Evolutionary conservation across 139 green algal species (phyloP).

Genomic region (Medakamo hakoo): DNA sequence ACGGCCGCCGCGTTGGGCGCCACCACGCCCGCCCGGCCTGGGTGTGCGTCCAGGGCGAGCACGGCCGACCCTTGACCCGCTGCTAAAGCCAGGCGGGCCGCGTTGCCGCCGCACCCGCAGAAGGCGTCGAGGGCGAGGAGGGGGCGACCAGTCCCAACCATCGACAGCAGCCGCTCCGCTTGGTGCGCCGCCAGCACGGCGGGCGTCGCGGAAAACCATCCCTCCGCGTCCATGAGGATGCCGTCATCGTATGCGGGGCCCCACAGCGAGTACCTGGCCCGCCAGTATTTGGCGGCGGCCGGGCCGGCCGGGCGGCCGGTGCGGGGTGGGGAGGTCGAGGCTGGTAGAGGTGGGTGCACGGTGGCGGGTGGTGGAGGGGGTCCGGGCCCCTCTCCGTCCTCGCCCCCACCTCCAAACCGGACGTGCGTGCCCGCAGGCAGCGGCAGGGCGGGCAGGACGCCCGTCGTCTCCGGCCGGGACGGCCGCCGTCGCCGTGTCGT

Average conservation of each 20-base stretch:
- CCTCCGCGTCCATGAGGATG: constrained; percentile 16
- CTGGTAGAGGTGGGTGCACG: too few species aligned
- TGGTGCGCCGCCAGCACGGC: constrained; percentile 1
- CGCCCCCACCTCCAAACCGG: too few species aligned
- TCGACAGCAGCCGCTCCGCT: background rate
- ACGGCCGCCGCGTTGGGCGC: background rate
- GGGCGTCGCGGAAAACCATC: constrained; percentile 25
- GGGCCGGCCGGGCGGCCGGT: background rate
- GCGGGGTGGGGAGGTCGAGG: background rate
- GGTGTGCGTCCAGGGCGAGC: background rate
- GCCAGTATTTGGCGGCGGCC: background rate
- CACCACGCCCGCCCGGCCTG: too few species aligned
- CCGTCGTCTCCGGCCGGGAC: too few species aligned
- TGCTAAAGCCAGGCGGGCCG: background rate
- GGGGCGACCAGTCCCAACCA: too few species aligned
- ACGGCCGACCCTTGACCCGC: background rate
- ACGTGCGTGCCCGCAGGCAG: too few species aligned
- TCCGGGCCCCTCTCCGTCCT: too few species aligned
- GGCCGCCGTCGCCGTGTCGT: too few species aligned
- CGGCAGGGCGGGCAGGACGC: too few species aligned
- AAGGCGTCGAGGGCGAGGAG: background rate
- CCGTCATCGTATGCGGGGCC: background rate
- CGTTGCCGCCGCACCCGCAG: background rate
- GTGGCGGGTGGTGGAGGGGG: too few species aligned
- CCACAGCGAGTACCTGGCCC: background rate